phyloP scores from a whole-genome alignment of 768 basidiomycete species.

The Russula vinacea region DNA sequence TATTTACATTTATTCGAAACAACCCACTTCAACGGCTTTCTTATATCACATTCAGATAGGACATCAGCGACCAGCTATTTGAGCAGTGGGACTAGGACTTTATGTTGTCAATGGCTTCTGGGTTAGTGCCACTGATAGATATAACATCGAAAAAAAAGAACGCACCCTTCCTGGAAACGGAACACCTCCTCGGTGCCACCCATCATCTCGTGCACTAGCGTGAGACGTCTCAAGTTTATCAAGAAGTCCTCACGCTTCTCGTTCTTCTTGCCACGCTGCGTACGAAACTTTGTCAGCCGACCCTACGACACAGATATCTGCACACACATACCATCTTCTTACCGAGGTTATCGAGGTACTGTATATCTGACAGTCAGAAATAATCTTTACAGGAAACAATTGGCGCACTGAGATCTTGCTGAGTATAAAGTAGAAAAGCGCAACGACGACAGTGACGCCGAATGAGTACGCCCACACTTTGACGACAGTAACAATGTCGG shows the following conservation, averaged over 20 bases:
- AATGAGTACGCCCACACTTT: constrained; percentile 43
- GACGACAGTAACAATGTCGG: constrained; percentile 43
- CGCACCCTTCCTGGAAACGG: constrained; percentile 29
- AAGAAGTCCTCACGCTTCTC: constrained; percentile 42
- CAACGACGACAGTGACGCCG: constrained; percentile 40
- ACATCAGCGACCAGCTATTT: too few relatives aligned
- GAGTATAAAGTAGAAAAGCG: constrained; percentile 41
- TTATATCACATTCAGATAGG: too few relatives aligned
- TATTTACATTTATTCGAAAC: not conserved
- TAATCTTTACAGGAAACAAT: not conserved
- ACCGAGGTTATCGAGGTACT: constrained; percentile 43
- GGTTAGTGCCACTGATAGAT: not conserved
- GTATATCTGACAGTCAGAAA: not conserved
- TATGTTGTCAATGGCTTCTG: not conserved
- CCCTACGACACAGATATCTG: not conserved
- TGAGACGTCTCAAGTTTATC: constrained; percentile 40
- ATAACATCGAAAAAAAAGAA: not conserved
- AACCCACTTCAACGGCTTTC: not conserved
- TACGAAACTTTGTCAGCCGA: constrained; percentile 9
- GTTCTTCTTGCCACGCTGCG: constrained; percentile 38
- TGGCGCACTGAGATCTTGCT: constrained; percentile 36
- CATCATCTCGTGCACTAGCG: constrained; percentile 41
- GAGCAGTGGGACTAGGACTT: constrained; percentile 4
- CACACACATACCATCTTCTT: constrained; percentile 30
- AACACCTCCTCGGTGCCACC: constrained; percentile 29